Evolutionary conservation across 768 basidiomycete species (phyloP), one percentile per base, ranked within the genome.

Genomic region (Psilocybe azurescens): DNA sequence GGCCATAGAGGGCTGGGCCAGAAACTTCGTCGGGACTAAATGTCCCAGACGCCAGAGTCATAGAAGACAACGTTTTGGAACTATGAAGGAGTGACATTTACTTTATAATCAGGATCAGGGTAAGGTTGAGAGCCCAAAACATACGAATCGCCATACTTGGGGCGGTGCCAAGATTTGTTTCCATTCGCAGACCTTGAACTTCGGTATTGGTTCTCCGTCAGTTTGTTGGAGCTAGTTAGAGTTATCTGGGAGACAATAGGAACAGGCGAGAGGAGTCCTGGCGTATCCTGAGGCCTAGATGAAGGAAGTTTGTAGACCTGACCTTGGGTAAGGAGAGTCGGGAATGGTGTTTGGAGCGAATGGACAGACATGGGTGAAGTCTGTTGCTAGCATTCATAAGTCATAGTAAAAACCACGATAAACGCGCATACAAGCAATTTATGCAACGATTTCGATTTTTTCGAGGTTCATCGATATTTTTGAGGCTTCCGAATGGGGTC

Each of bases 261-360:
- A 6, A 64, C 61, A 41, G 69, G 65, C 8, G 69, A 70, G 13
- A 68, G 56, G 0, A 63, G 55, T 1, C 61, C 62, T 7, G 62
- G 56, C 16, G 67, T 55, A 24, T 66, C 33, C 49, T 60, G 58
- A 2, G 69, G 69, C 20, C 64, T 64, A 36, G 64, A 65, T 6
- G 69, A 70, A 3, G 67, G 69, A 5, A 70, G 64, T 41, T 58
- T 65, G 61, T 62, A 70, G 6, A 65, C 57, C 41, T 68, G 65
- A 38, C 58, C 62, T 48, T 62, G 64, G 20, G 67, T 53, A 20
- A 60, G 60, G 3, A 64, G n/a, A 6, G 69, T 65, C 30, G 69
- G 69, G 33, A 67, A 64, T n/a, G 69, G 69, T 6, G 69, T 70
- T 59, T 68, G 65, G 53, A 67, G 66, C 28, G 65, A 56, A 20